phyloP scores from a whole-genome alignment of 495 filamentous ascomycete species.

The Sphaerosporella brunnea region DNA sequence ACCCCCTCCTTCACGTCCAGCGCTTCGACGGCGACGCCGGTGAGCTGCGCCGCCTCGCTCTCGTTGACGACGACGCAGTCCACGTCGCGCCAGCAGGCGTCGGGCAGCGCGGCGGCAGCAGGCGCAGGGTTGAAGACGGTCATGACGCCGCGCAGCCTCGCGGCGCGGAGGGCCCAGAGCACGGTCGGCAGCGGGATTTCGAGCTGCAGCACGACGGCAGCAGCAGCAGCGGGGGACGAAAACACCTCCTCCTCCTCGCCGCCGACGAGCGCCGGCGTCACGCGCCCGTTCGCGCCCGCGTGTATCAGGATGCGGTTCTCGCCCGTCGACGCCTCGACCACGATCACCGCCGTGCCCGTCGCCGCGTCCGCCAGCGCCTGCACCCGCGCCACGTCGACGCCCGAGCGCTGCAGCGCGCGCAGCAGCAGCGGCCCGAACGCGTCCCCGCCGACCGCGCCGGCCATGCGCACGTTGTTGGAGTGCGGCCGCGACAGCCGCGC shows the following conservation, averaged over 20 bases:
- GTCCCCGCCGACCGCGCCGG: constrained; percentile 66
- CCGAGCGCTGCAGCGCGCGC: constrained; percentile 17
- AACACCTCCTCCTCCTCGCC: constrained; percentile 28
- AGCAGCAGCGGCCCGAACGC: constrained; percentile 39
- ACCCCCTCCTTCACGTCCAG: constrained; percentile 33
- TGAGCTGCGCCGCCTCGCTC: constrained; percentile 64
- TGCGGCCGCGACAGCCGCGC: constrained; percentile 42
- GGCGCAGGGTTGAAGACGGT: constrained; percentile 60
- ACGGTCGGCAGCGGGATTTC: constrained; percentile 66
- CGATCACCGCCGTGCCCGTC: constrained; percentile 64
- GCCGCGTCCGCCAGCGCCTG: constrained; percentile 32
- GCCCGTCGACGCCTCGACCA: constrained; percentile 52
- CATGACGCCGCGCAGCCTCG: constrained; percentile 33
- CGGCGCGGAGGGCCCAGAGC: constrained; percentile 42
- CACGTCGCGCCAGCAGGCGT: constrained; percentile 47
- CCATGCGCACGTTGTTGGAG: constrained; percentile 42
- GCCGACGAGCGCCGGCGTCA: constrained; percentile 4
- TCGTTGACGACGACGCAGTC: constrained; percentile 78
- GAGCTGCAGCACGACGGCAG: constrained; percentile 76
- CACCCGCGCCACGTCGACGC: constrained; percentile 6
- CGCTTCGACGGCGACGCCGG: constrained; percentile 32
- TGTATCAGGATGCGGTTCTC: constrained; percentile 76
- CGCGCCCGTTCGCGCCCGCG: constrained; percentile 57
- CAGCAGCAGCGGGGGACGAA: too few species aligned
- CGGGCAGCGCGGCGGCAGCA: constrained; percentile 48